A percentile compares a stretch with the other conserved stretches of the same genome.
phyloP scores from a whole-genome alignment of 371 early-diverging fungal genomes.

The Mortierella sp. region DNA sequence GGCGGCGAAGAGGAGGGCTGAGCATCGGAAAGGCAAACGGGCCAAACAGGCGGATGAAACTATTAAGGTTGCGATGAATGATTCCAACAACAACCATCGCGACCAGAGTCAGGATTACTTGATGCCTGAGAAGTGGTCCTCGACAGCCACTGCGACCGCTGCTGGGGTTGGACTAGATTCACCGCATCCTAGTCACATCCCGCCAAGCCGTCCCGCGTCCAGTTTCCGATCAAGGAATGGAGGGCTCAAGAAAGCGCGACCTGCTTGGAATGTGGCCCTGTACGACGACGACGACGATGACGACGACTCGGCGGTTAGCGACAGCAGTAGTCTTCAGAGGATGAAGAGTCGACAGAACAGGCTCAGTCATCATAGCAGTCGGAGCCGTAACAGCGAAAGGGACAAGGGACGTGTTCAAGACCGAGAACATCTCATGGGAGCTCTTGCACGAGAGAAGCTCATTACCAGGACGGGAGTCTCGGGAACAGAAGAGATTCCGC shows the following conservation, averaged over 20 bases:
- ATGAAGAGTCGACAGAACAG: constrained; percentile 13
- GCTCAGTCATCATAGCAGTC: constrained; percentile 4
- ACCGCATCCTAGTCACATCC: background rate
- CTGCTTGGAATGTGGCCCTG: constrained; percentile 48
- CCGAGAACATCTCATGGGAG: constrained; percentile 7
- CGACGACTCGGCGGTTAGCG: constrained; percentile 19
- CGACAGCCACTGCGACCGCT: background rate
- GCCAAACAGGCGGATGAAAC: background rate
- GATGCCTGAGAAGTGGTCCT: background rate
- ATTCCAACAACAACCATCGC: background rate
- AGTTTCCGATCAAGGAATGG: constrained; percentile 7
- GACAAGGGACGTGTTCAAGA: background rate
- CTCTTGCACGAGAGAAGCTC: constrained; percentile 24
- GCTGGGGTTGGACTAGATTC: background rate
- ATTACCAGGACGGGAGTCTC: background rate
- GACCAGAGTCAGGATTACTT: background rate
- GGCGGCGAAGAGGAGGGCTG: constrained; percentile 32
- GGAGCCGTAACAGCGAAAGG: background rate
- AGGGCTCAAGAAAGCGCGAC: constrained; percentile 23
- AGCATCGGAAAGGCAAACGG: constrained; percentile 18
- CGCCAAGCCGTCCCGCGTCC: background rate
- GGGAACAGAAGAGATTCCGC: constrained; percentile 8
- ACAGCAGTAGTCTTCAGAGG: constrained; percentile 10
- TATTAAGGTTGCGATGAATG: background rate
- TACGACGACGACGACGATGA: constrained; percentile 51